Evolutionary conservation across 768 basidiomycete genomes (phyloP).

Genomic region (Lactarius akahatsu): DNA sequence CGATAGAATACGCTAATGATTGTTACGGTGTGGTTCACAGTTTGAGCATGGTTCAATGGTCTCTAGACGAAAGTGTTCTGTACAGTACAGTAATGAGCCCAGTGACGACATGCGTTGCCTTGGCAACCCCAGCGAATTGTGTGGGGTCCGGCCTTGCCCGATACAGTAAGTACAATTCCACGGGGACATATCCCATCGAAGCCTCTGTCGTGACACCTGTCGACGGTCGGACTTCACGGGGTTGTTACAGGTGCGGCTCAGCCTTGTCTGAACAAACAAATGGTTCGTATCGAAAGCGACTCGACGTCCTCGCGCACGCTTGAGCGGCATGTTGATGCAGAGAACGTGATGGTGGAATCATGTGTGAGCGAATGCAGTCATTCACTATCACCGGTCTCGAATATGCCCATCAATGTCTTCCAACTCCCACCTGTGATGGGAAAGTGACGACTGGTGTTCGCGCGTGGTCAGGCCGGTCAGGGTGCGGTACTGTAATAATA

Average conservation of each 20-base stretch:
- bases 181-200: not conserved
- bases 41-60: not conserved
- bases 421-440: not conserved
- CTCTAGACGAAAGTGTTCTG: not conserved
- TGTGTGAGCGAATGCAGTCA: not conserved
- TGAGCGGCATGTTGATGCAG: slow-evolving; percentile 1
- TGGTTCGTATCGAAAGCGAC: not conserved
- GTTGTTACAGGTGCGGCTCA: not conserved
- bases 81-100: not conserved
- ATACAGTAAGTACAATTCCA: slow-evolving; percentile 5
- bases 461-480: not conserved
- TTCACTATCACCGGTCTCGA: not conserved
- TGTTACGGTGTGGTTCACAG: not conserved
- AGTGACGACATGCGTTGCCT: slow-evolving; percentile 7
- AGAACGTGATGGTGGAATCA: slow-evolving; percentile 10
- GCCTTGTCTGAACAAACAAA: not conserved
- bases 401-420: not conserved
- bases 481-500: not conserved
- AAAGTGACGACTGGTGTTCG: not conserved
- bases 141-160: not conserved
- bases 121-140: slow-evolving; percentile 10
- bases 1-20: not conserved
- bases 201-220: slow-evolving; percentile 2
- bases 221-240: not conserved
- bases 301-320: not conserved